phyloP scores from a whole-genome alignment of 306 rosid genomes.

The Elaeagnus macrophylla region DNA sequence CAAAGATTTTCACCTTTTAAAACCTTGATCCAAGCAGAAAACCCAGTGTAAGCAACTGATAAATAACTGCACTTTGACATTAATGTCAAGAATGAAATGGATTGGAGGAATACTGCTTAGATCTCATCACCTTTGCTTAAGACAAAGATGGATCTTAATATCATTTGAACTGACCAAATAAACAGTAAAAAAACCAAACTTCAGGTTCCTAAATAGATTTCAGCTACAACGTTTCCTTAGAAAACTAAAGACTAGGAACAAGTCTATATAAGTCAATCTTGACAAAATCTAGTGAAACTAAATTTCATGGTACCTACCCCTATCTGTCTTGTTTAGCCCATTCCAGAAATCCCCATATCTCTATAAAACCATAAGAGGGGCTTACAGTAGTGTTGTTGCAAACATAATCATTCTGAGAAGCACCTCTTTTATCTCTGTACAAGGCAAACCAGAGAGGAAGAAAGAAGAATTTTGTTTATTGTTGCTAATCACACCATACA shows the following conservation, averaged over 20 bases:
- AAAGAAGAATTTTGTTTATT: too few species aligned
- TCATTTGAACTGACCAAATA: neutral
- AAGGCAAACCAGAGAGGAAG: too few species aligned
- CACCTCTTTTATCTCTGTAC: too few species aligned
- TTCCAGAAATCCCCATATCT: neutral
- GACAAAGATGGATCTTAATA: neutral
- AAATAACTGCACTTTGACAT: too few species aligned
- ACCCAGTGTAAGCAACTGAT: too few species aligned
- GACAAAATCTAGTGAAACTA: neutral
- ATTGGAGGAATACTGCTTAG: neutral
- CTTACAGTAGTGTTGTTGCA: neutral
- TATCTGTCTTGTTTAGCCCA: neutral
- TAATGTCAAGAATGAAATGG: too few species aligned
- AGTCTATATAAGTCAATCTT: neutral
- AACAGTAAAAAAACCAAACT: neutral
- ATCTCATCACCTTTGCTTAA: neutral
- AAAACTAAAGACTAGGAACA: neutral
- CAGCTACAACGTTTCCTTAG: neutral
- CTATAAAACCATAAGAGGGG: neutral
- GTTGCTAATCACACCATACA: too few species aligned
- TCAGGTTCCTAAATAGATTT: neutral
- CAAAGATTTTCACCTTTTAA: too few species aligned
- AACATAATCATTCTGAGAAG: neutral
- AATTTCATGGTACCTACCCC: neutral
- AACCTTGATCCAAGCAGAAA: too few species aligned